Evolutionary conservation across 495 filamentous ascomycete genomes (phyloP).

Genomic region (Mytilinidion resinicola): DNA sequence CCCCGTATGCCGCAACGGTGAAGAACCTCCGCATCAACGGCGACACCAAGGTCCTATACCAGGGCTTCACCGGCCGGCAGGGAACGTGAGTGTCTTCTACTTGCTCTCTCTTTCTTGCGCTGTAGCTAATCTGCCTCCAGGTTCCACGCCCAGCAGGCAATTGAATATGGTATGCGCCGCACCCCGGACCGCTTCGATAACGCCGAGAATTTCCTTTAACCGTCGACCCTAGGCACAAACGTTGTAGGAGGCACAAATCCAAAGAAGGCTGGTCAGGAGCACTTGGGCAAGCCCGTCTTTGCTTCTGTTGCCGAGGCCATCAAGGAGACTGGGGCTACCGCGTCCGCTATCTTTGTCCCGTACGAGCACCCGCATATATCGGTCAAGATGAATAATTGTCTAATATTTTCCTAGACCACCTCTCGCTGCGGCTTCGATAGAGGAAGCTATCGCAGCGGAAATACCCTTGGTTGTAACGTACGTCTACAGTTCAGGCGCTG

Average conservation of each 20-base stretch:
- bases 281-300: conserved; percentile 92
- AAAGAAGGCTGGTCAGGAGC: conserved; percentile 87
- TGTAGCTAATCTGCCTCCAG: conserved; percentile 48
- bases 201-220: conserved; percentile 34
- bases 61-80: conserved; percentile 98
- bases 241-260: conserved; percentile 98
- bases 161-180: conserved; percentile 77
- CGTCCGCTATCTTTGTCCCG: conserved; percentile 97
- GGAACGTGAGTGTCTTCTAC: conserved; percentile 70
- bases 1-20: conserved; percentile 73
- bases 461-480: conserved; percentile 87
- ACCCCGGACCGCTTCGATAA: conserved; percentile 18
- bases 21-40: conserved; percentile 86
- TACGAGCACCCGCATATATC: conserved; percentile 41
- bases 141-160: conserved; percentile 96
- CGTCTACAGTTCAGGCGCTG: conserved; percentile 15
- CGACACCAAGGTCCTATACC: conserved; percentile 91
- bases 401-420: conserved; percentile 58
- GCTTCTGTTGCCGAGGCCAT: conserved; percentile 81
- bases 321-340: conserved; percentile 83
- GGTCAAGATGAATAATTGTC: neutral
- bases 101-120: neutral
- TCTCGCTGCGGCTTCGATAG: conserved; percentile 86
- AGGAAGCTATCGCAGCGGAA: conserved; percentile 91
- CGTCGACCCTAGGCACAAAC: conserved; percentile 65